Evolutionary conservation across 140 eudicot species (phyloP).

Genomic region (Senecio squalidus): DNA sequence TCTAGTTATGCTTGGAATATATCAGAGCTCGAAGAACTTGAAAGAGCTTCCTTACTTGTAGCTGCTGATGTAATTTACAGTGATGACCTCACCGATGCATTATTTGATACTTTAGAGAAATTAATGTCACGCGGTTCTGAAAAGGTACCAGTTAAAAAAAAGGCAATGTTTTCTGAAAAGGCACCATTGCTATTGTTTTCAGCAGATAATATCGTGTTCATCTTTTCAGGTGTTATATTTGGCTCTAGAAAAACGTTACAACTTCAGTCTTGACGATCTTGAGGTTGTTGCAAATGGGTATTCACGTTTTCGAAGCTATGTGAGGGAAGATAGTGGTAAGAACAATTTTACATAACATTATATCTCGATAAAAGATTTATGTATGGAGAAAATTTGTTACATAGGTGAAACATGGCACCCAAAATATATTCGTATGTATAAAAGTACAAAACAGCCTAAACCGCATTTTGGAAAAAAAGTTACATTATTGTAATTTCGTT

Average conservation of each 20-base stretch:
- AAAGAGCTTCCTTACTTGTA: constrained; percentile 62
- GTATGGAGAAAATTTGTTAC: not conserved
- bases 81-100: constrained; percentile 87
- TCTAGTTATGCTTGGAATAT: constrained; percentile 63
- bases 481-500: too few relatives aligned
- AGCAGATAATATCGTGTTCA: not conserved
- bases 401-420: not conserved
- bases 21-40: constrained; percentile 59
- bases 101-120: constrained; percentile 48
- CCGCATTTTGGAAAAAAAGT: too few relatives aligned
- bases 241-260: constrained; percentile 94
- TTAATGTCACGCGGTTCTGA: constrained; percentile 46
- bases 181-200: not conserved
- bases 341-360: not conserved
- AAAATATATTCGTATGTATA: too few relatives aligned
- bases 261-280: constrained; percentile 71
- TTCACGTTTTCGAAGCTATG: constrained; percentile 64
- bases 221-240: constrained; percentile 59
- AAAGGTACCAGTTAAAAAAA: constrained; percentile 38
- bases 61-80: constrained; percentile 97
- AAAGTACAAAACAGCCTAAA: too few relatives aligned
- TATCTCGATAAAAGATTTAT: not conserved
- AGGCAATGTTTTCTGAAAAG: not conserved
- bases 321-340: constrained; percentile 41
- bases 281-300: constrained; percentile 86